Percentiles rank a stretch among this genome's conserved stretches.
These are phyloP conservation scores for Oryza longistaminata DNA, from an alignment of 176 grass and related monocot species.

Conservation along the genomic window DNA sequence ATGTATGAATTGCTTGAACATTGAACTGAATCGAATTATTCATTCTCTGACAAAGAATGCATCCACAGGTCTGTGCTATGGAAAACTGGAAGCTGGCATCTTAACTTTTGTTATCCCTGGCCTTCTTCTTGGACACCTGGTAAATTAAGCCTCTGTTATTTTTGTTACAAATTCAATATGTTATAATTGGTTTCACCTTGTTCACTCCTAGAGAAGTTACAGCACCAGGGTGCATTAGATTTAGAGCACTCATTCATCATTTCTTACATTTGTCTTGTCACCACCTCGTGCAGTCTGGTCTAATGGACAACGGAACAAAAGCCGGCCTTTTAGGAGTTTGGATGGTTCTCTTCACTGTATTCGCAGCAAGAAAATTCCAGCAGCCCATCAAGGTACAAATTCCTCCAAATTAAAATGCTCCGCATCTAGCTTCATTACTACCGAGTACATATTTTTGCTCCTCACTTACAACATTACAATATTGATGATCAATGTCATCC, in stretches of 20 bases:
- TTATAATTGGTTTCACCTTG: neutral
- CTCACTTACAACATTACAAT: neutral
- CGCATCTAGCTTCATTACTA: neutral
- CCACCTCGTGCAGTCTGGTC: constrained; percentile 46
- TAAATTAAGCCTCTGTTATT: constrained; percentile 9
- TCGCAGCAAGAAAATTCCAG: constrained; percentile 86
- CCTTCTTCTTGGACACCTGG: constrained; percentile 91
- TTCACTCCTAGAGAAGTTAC: neutral
- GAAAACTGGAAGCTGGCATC: constrained; percentile 84
- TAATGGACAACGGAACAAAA: constrained; percentile 76
- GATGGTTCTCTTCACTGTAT: constrained; percentile 76
- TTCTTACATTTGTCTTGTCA: neutral
- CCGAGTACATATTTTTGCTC: too few species aligned
- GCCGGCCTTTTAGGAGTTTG: constrained; percentile 60
- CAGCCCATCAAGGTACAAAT: constrained; percentile 81
- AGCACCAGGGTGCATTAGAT: too few species aligned
- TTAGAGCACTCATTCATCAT: neutral
- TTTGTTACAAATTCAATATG: neutral
- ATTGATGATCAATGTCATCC: neutral
- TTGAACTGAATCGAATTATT: neutral
- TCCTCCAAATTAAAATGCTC: neutral
- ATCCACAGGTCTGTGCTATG: constrained; percentile 78
- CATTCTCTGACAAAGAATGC: neutral
- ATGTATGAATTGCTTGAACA: neutral
- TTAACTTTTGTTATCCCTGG: constrained; percentile 90